Evolutionary conservation across 78 protist genomes (phyloP).

Genomic region (Chrysochromulina parva): DNA sequence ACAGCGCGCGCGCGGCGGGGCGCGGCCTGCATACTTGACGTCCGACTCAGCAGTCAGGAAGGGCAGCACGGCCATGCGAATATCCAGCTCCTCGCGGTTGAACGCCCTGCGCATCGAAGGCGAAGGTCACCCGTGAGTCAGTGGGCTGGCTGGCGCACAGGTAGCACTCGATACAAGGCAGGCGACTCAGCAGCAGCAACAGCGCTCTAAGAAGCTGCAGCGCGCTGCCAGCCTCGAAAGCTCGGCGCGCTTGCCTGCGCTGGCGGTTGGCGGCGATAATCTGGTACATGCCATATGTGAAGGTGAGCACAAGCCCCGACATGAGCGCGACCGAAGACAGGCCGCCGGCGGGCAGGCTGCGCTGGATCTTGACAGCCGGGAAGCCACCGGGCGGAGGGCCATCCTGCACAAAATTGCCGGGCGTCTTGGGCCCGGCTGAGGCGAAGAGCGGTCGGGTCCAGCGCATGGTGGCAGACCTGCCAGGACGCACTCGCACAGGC

Average conservation of each 20-base stretch:
- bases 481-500: no score
- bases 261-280: not conserved
- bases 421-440: no score
- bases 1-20: not conserved
- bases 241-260: not conserved
- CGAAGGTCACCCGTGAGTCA: no score
- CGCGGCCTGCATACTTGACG: not conserved
- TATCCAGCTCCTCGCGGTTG: not conserved
- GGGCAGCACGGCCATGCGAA: not conserved
- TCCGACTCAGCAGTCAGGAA: not conserved
- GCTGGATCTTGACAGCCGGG: not conserved
- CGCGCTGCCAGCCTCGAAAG: not conserved
- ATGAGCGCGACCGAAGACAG: not conserved
- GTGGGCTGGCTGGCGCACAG: no score
- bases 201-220: not conserved
- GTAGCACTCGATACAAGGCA: not conserved
- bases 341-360: not conserved
- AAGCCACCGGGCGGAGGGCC: slow-evolving; percentile 10
- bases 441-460: no score
- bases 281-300: not conserved
- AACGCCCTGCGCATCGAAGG: not conserved
- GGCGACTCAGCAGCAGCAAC: not conserved
- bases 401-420: not conserved
- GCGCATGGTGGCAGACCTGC: no score
- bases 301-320: not conserved